Conservation (phyloP, 2,329 filamentous ascomycete genomes). For the Neofusicoccum cordaticola region DNA sequence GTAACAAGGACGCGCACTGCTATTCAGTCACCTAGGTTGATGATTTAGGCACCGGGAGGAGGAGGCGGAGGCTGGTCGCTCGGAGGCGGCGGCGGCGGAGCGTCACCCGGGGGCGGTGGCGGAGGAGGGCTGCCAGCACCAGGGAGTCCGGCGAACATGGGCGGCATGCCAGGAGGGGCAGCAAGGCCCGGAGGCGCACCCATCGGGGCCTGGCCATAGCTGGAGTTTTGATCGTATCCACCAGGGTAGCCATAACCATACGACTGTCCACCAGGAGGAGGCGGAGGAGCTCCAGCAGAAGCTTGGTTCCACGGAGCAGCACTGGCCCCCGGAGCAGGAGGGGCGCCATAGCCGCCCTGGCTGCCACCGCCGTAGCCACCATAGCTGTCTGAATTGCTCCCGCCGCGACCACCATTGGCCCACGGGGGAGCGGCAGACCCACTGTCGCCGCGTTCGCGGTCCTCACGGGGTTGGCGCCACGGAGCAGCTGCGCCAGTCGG, state of each 20-base stretch:
- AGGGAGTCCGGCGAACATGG: conserved; percentile 64
- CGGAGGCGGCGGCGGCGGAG: conserved; percentile 55
- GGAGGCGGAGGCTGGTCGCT: conserved; percentile 62
- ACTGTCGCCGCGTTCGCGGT: conserved; percentile 38
- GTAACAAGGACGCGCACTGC: background rate
- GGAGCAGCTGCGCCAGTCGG: conserved; percentile 81
- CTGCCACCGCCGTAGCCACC: conserved; percentile 24
- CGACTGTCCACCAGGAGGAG: conserved; percentile 38
- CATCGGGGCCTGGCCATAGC: conserved; percentile 18
- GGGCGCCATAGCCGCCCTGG: conserved; percentile 37
- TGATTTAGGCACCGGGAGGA: conserved; percentile 36
- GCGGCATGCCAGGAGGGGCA: conserved; percentile 55
- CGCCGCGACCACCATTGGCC: conserved; percentile 30
- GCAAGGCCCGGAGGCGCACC: conserved; percentile 45
- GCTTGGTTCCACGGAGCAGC: conserved; percentile 62
- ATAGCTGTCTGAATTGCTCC: conserved; percentile 26
- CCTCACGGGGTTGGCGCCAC: conserved; percentile 59
- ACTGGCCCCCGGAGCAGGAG: conserved; percentile 30
- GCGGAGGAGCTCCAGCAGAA: conserved; percentile 44
- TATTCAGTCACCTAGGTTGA: background rate
- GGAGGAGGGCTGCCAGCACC: conserved; percentile 54
- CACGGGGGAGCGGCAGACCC: conserved; percentile 49
- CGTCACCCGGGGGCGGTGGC: conserved; percentile 59
- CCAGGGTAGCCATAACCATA: conserved; percentile 45
- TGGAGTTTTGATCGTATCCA: conserved; percentile 36